Evolutionary conservation across 129 eudicot species (phyloP), one percentile per base, ranked within the genome.

Genomic region (Pseudognaphalium luteoalbum): DNA sequence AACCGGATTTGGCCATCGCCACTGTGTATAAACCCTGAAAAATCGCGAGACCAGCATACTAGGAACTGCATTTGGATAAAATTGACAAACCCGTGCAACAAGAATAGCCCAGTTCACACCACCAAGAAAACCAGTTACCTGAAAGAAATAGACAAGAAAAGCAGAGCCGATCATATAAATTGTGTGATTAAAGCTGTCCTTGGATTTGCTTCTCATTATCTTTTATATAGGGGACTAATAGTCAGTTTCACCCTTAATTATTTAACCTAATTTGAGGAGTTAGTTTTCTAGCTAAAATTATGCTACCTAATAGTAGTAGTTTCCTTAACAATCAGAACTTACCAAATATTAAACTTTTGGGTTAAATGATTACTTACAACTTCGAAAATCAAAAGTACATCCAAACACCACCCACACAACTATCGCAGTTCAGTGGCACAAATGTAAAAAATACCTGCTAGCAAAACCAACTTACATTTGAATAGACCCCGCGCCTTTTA

Each of bases 1-100:
- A 66, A 95, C 99, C 6, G 99, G 99, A 66, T 91, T 95, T 28
- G 99, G 99, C 97, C 96, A 95, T 20, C 92, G 88, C 99, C 99
- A 95, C 66, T 87, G 86, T 6, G 96, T 91, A 70, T 89, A 95
- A 22, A 95, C 97, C 82, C 97, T 84, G 83, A 95, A 95, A 82
- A 95, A 89, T 5, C 97, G 90, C 33, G 97, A 89, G 56, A 95
- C 96, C 81, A 95, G 81, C 97, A 91, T 95, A 77, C 99, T 95
- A 3, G 99, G 99, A 62, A 84, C 73, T 57, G 97, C 99, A 68
- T 89, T 89, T 42, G 99, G 99, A 82, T 95, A 91, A 73, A 95
- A 83, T 76, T 95, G 99, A 76, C 96, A 95, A 30, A 95, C 87
- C 70, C 93, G 88, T 76, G 99, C 99, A 4, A 95, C 99, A 14